These are phyloP conservation scores for Exsudoporus floridanus DNA, from an alignment of 1,284 basidiomycete genomes.

Conservation along the genomic window DNA sequence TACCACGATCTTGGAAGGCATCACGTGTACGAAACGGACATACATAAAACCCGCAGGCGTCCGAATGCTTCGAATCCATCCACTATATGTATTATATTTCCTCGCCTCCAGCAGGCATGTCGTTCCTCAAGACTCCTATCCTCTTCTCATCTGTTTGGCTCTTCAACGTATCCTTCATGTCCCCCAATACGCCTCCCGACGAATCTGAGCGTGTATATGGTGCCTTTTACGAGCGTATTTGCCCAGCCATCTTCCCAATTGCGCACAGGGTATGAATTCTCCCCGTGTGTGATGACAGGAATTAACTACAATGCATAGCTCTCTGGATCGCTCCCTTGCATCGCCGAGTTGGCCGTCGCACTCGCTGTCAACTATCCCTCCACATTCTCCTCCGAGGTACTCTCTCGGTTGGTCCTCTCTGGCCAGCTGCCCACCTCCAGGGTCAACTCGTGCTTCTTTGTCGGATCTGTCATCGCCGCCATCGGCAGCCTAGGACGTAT, in stretches of 20 bases:
- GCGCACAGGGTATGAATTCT: constrained; percentile 22
- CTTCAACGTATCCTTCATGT: constrained; percentile 28
- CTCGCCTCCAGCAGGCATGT: constrained; percentile 13
- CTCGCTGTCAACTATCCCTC: constrained; percentile 23
- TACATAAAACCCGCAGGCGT: constrained; percentile 13
- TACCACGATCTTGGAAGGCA: constrained; percentile 1
- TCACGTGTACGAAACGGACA: constrained; percentile 20
- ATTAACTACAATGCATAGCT: constrained; percentile 15
- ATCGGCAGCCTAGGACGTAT: constrained; percentile 28
- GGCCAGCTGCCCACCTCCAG: constrained; percentile 17
- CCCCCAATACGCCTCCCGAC: constrained; percentile 23
- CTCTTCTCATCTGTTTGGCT: constrained; percentile 30
- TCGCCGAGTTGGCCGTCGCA: constrained; percentile 24
- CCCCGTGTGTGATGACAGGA: no score
- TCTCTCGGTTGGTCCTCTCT: constrained; percentile 20
- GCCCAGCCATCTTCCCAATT: constrained; percentile 20
- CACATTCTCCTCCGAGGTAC: constrained; percentile 16
- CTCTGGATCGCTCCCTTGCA: constrained; percentile 29
- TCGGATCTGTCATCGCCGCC: constrained; percentile 19
- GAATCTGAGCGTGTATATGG: constrained; percentile 22
- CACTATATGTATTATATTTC: background rate
- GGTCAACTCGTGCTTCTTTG: constrained; percentile 14
- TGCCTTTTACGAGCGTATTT: constrained; percentile 24
- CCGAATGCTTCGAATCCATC: background rate
- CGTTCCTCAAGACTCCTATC: constrained; percentile 21